These are phyloP conservation scores for Phytophthora litchii DNA, from an alignment of 352 stramenopile species.

Conservation along the genomic window DNA sequence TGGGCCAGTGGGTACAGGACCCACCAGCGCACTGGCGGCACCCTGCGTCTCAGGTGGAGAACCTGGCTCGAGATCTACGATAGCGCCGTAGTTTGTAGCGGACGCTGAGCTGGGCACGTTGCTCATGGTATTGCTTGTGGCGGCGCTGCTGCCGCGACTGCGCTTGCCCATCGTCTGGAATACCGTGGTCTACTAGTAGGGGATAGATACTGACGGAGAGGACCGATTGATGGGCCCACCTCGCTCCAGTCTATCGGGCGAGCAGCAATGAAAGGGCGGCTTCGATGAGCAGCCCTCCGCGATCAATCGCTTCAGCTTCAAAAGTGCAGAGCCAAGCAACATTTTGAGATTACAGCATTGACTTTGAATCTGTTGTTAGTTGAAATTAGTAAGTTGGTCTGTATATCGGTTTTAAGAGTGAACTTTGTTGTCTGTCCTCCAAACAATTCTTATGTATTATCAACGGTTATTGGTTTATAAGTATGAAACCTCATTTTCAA, in stretches of 20 bases:
- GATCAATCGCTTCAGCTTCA: conserved; percentile 19
- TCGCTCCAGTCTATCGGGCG: background rate
- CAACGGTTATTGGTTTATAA: too few relatives aligned
- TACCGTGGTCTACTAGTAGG: background rate
- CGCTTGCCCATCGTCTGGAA: conserved; percentile 43
- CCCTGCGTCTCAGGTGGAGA: conserved; percentile 12
- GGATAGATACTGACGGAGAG: conserved; percentile 1
- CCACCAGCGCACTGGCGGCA: conserved; percentile 31
- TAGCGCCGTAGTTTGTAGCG: conserved; percentile 43
- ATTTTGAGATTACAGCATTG: too few relatives aligned
- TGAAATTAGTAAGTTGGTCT: too few relatives aligned
- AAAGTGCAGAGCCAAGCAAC: conserved; percentile 8
- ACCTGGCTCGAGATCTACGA: conserved; percentile 38
- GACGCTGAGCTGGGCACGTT: conserved; percentile 18
- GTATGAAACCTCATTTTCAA: too few relatives aligned
- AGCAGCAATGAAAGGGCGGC: conserved; percentile 13
- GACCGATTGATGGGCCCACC: conserved; percentile 25
- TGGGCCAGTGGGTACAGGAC: conserved; percentile 21
- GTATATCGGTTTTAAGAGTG: too few relatives aligned
- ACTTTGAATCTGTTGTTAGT: too few relatives aligned
- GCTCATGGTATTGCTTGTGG: conserved; percentile 36
- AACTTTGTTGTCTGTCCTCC: too few relatives aligned
- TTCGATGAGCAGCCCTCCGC: conserved; percentile 4
- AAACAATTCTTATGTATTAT: too few relatives aligned
- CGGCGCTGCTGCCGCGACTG: conserved; percentile 34